Conservation (phyloP, 169 alveolate species). For the Plasmodium relictum region DNA sequence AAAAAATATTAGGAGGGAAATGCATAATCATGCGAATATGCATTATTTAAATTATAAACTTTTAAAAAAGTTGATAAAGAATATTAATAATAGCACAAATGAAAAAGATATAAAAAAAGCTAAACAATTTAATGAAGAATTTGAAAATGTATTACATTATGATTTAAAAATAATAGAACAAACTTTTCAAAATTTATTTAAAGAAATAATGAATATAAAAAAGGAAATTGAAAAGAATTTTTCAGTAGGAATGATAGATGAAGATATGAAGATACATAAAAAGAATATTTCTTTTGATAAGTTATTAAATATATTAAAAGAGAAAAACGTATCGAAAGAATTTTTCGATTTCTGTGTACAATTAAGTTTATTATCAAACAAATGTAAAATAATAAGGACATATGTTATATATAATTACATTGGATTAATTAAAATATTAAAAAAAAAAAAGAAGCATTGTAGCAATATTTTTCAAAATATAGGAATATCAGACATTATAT, state of each 20-base stretch:
- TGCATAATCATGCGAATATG: slow-evolving; percentile 41
- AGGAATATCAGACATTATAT: slow-evolving; percentile 12
- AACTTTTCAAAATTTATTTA: slow-evolving; percentile 24
- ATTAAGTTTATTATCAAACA: slow-evolving; percentile 35
- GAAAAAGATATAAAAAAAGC: neutral
- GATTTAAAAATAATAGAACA: slow-evolving; percentile 32
- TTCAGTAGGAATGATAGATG: slow-evolving; percentile 4
- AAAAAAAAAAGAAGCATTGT: slow-evolving; percentile 34
- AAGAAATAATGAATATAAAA: slow-evolving; percentile 31
- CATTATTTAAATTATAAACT: slow-evolving; percentile 42
- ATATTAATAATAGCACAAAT: slow-evolving; percentile 13
- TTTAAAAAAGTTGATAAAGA: slow-evolving; percentile 23
- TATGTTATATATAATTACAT: slow-evolving; percentile 36
- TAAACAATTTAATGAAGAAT: slow-evolving; percentile 14
- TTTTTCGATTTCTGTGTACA: slow-evolving; percentile 59
- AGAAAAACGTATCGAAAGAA: slow-evolving; percentile 31
- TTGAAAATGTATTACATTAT: slow-evolving; percentile 14
- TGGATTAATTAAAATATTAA: slow-evolving; percentile 43
- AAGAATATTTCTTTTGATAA: slow-evolving; percentile 23
- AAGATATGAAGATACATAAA: slow-evolving; percentile 22
- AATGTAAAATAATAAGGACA: slow-evolving; percentile 40
- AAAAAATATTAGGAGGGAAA: slow-evolving; percentile 52
- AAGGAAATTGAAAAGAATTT: slow-evolving; percentile 35
- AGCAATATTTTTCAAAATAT: slow-evolving; percentile 3
- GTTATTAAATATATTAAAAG: slow-evolving; percentile 46